Base-by-base conservation (phyloP, 805 yeast genomes). In the Pichia heedii region DNA sequence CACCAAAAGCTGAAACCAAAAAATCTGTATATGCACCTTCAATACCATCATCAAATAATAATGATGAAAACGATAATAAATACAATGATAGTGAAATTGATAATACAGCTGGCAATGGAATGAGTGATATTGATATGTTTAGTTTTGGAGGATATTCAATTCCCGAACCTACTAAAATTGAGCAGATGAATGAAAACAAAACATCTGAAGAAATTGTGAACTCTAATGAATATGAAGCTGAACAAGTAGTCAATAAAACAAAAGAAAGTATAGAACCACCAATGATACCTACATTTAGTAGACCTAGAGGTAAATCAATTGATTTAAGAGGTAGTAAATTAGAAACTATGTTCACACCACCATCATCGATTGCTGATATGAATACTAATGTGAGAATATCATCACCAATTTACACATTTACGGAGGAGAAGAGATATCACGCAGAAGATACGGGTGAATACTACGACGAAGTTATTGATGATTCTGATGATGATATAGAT, bases 401-500 rank as follows among this genome's bases (percentile, higher is more conserved):
- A 27, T 54, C 55, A 15, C 61, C 62, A 5, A 54, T 56, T 9
- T 51, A 46, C 22, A 52, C 51, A 8, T 52, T 50, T 19, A 57
- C 55, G 10, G 59, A 56, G 35, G 50, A 51, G 33, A 60, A 49
- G 37, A 50, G 58, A 35, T 56, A 50, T 33, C 52, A 56, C 39
- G 65, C 59, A 10, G 54, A 57, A 26, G 55, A 58, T 44, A 59
- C 55, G 7, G 61, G 55, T 18, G 60, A 54, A 41, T 57, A 54
- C 36, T 56, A 53, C 34, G 66, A 61, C 41, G 63, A 56, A 33
- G 57, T 52, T 11, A 54, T 54, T 37, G 63, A 52, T 30, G 62
- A 59, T 33, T 63, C 54, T 22, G 65, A 59, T 22, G 65, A 61
- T 15, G 80, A 74, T 2, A 76, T 69, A 16, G 75, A 69, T 18